These are phyloP conservation scores for Trichoderma sp. DNA, from an alignment of 2,329 filamentous ascomycete genomes.

Conservation along the genomic window DNA sequence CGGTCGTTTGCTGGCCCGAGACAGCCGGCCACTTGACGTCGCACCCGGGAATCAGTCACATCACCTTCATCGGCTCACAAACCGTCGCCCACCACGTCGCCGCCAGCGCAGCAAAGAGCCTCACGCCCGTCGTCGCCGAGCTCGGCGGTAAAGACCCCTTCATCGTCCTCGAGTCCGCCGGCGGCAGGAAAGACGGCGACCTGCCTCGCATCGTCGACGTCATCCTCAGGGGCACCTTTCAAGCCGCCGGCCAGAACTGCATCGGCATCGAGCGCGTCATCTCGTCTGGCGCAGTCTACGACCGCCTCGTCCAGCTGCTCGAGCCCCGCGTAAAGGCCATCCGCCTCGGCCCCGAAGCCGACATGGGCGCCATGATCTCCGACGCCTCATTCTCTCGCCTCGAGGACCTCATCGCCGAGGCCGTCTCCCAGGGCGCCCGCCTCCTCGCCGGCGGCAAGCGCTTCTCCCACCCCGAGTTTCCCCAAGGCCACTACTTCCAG, in stretches of 20 bases:
- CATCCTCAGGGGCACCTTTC: slow-evolving; percentile 88
- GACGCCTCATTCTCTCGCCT: slow-evolving; percentile 70
- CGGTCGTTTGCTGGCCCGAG: slow-evolving; percentile 82
- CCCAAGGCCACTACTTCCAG: slow-evolving; percentile 83
- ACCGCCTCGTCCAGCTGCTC: slow-evolving; percentile 66
- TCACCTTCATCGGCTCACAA: slow-evolving; percentile 94
- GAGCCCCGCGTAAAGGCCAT: slow-evolving; percentile 71
- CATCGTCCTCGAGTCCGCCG: slow-evolving; percentile 78
- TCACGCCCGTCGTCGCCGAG: slow-evolving; percentile 89
- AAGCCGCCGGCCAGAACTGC: slow-evolving; percentile 95
- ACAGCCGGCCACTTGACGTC: slow-evolving; percentile 79
- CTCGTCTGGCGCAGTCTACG: slow-evolving; percentile 72
- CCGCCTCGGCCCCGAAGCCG: slow-evolving; percentile 71
- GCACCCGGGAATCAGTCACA: slow-evolving; percentile 77
- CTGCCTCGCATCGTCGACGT: slow-evolving; percentile 74
- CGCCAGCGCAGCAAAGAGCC: slow-evolving; percentile 74
- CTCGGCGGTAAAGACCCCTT: slow-evolving; percentile 94
- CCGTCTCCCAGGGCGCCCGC: slow-evolving; percentile 73
- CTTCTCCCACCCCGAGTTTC: slow-evolving; percentile 67
- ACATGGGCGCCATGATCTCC: slow-evolving; percentile 90
- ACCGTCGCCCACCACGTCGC: slow-evolving; percentile 86
- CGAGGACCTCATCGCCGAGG: slow-evolving; percentile 72
- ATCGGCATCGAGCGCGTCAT: slow-evolving; percentile 95
- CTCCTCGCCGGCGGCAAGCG: slow-evolving; percentile 78
- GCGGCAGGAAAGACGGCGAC: slow-evolving; percentile 39